Evolutionary conservation across 805 yeast species (phyloP), one percentile per base, ranked within the genome.

Genomic region (Sugiyamaella americana): DNA sequence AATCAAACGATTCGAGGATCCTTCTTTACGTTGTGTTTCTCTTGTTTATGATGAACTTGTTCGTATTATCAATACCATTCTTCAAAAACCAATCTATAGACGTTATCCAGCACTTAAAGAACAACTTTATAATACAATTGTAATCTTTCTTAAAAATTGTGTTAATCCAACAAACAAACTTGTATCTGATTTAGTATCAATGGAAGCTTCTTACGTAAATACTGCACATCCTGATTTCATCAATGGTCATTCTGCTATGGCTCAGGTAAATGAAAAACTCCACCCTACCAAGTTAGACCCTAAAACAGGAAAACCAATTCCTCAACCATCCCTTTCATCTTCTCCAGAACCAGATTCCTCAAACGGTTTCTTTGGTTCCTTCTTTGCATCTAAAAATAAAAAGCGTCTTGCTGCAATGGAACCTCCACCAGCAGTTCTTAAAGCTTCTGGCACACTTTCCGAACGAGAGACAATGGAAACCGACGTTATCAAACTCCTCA

Each of bases 401-500:
- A 89, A 89, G 76, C 82, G 93, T 68, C 74, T 89, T 59, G 97
- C 94, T 23, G 81, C 87, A 17, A 85, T 91, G 91, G 98, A 91
- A 67, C 91, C 98, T 2, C 98, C 98, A 42, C 98, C 98, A 37
- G 80, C 95, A 30, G 89, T 88, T 4, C 78, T 91, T 60, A 84
- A 89, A 65, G 98, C 98, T 5, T 80, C 91, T 18, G 96, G 97
- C 42, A 76, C 80, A 36, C 76, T 93, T 85, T 81, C 95, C 16
- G 98, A 93, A 65, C 82, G 97, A 57, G 98, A 93, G 70, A 80
- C 91, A 20, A 83, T 86, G 79, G 98, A 93, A 67, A 91, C 98
- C 1, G 98, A 93, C 63, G 97, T 93, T 34, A 93, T 93, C 63
- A 93, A 93, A 71, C 75, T 93, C 50, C 75, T 93, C 63, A 91